Base-by-base conservation (phyloP, 352 stramenopile species). In the Globisporangium okanoganense region DNA sequence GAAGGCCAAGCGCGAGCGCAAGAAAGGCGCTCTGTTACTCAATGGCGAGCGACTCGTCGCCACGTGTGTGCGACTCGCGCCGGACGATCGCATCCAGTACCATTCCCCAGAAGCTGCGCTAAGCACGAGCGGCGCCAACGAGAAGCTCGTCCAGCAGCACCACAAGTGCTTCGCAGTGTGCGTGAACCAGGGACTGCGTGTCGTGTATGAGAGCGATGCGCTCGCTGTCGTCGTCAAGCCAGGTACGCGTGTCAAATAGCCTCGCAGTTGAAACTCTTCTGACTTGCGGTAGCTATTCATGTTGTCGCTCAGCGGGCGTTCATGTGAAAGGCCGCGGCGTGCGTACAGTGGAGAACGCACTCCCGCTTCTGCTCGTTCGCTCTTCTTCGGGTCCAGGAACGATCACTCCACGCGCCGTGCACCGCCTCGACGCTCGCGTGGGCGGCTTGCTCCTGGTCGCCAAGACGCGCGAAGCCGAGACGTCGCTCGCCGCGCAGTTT, bases 1-100 rank as follows among this genome's bases (percentile, higher is more conserved):
- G 47, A 89, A 87, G 56, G 77, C 79, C 41, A 85, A 87, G 58
- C 79, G 79, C 33, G 79, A 82, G 47, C 75, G 79, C 22, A 80
- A 79, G 58, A 56, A 50, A 12, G 67, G 66, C 18, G 54, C 61
- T 7, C 57, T 84, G 56, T 33, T 62, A 20, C 65, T 88, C 14
- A 88, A 88, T 57, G 75, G 75, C 22, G 67, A 78, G 50, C 29
- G 56, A 29, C 29, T 49, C 3, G 69, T 72, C 33, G 38, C 71
- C 12, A 84, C 76, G 18, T 72, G 82, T 60, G 63, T 48, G 20
- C 31, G 53, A 12, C 71, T 68, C 5, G 40, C 35, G 12, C 51
- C 73, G 0, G 61, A 69, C 53, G 76, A 88, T 41, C 51, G 61
- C 27, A 65, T 88, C 43, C 52, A 56, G 14, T 81, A 79, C 18